A percentile compares a stretch with the other conserved stretches of the same genome.
Conservation (phyloP, 768 basidiomycete species). For the Brasilioporus rufonigricans region DNA sequence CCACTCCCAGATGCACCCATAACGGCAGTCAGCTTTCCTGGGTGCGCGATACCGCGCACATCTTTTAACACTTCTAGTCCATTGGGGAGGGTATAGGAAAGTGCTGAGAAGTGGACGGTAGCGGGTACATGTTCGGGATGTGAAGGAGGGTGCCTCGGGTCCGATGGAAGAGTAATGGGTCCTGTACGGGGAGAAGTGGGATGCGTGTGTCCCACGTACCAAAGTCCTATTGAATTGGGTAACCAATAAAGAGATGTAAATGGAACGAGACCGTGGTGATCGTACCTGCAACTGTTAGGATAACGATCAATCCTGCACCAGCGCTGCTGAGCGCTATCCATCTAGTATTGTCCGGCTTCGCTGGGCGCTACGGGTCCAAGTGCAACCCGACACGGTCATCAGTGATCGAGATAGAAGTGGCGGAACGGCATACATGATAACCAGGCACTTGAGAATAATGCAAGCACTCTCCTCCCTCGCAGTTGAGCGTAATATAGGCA, state of each 20-base stretch:
- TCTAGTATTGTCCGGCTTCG: constrained; percentile 76
- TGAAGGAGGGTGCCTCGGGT: constrained; percentile 55
- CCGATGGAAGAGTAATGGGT: constrained; percentile 87
- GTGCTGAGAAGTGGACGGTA: constrained; percentile 82
- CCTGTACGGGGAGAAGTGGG: constrained; percentile 41
- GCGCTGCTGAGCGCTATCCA: constrained; percentile 87
- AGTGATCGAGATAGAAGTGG: neutral
- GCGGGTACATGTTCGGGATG: constrained; percentile 87
- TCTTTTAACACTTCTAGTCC: constrained; percentile 69
- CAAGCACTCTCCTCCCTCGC: constrained; percentile 89
- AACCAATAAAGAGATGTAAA: neutral
- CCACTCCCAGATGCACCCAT: constrained; percentile 98
- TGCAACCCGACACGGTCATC: neutral
- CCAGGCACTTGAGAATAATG: constrained; percentile 94
- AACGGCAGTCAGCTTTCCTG: constrained; percentile 91
- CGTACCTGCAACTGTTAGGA: constrained; percentile 62
- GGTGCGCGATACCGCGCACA: constrained; percentile 80
- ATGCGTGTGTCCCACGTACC: constrained; percentile 84
- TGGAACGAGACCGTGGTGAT: neutral
- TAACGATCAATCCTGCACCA: constrained; percentile 70
- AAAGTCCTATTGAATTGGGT: constrained; percentile 53
- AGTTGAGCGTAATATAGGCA: constrained; percentile 80
- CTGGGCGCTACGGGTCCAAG: constrained; percentile 51
- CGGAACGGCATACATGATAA: constrained; percentile 53
- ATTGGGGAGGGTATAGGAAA: constrained; percentile 72